Base-by-base conservation (phyloP, 2,329 filamentous ascomycete genomes). In the Huntiella bhutanensis region DNA sequence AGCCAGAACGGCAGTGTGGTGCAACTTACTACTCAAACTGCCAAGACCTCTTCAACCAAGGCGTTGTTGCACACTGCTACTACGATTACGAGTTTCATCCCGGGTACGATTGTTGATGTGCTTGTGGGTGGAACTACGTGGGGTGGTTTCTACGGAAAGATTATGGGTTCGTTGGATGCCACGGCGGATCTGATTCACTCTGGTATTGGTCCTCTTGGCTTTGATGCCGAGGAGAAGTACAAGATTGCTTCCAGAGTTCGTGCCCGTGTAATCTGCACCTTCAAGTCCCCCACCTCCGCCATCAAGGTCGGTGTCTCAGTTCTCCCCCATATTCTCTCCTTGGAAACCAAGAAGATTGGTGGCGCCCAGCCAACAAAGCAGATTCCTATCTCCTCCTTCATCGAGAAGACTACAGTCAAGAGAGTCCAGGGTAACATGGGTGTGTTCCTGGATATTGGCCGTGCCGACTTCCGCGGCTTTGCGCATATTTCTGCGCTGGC, bases 401-500 rank as follows among this genome's bases (percentile, higher is more conserved):
- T 95, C 19, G 78, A 88, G 41, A 73, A 80, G 53, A 84, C 82
- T 48, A 85, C 75, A 34, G 77, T 98, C 5, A 72, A 77, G 45
- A 81, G 81, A 53, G 84, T 95, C 2, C 82, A 92, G 53, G 68
- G 77, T 4, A 77, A 79, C 3, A 73, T 88, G 50, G 92, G 91
- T 45, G 67, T 95, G 2, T 94, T 92, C 55, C 70, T 86, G 5
- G 74, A 82, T 53, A 63, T 86, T 35, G 78, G 77, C 1, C 52
- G 63, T 12, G 52, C 60, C 3, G 84, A 77, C 28, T 67, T 88
- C 2, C 67, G 74, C n/a, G 84, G 84, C 7, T 98, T 95, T 56
- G 86, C 92, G 16, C 91, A 98, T 60, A 92, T 98, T 53, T 98
- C 91, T 1, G 76, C 83, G 52, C 73, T 98, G 51, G 82, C 88